Conservation (phyloP, 2,329 filamentous ascomycete genomes). For the Aspergillus sp. region DNA sequence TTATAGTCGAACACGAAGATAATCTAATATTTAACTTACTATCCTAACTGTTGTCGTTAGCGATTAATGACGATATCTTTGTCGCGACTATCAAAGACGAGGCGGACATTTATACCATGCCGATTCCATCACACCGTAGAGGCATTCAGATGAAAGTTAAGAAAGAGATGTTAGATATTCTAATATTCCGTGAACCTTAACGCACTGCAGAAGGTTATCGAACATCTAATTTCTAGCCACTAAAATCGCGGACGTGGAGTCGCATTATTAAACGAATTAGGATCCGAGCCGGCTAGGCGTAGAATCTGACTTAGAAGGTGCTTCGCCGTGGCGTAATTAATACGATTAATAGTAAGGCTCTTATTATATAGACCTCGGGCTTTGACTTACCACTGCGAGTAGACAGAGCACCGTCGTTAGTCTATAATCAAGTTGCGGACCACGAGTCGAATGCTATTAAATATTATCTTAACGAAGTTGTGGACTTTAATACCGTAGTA, state of each 20-base stretch:
- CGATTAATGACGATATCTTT: conserved; percentile 10
- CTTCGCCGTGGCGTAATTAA: conserved; percentile 10
- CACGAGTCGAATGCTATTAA: conserved; percentile 12
- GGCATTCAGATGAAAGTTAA: conserved; percentile 12
- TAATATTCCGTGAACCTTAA: conserved; percentile 9
- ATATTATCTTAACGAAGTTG: conserved; percentile 13
- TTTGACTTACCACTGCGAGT: conserved; percentile 5
- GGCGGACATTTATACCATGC: conserved; percentile 9
- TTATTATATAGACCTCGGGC: background rate
- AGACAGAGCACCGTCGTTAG: conserved; percentile 9
- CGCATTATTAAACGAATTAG: conserved; percentile 9
- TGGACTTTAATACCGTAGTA: conserved; percentile 10
- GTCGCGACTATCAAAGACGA: conserved; percentile 4
- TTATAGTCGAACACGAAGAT: conserved; percentile 10
- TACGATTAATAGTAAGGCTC: conserved; percentile 12
- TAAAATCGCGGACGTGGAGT: conserved; percentile 8
- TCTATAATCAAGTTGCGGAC: conserved; percentile 13
- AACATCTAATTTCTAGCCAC: conserved; percentile 6
- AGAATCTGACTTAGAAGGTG: conserved; percentile 10
- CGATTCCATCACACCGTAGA: conserved; percentile 6
- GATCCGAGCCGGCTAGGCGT: conserved; percentile 4
- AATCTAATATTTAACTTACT: conserved; percentile 12
- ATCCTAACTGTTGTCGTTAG: conserved; percentile 8
- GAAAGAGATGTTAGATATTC: conserved; percentile 8
- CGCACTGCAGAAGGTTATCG: conserved; percentile 6